Evolutionary conservation across 768 basidiomycete genomes (phyloP).

Genomic region (Tremella yokohamensis): DNA sequence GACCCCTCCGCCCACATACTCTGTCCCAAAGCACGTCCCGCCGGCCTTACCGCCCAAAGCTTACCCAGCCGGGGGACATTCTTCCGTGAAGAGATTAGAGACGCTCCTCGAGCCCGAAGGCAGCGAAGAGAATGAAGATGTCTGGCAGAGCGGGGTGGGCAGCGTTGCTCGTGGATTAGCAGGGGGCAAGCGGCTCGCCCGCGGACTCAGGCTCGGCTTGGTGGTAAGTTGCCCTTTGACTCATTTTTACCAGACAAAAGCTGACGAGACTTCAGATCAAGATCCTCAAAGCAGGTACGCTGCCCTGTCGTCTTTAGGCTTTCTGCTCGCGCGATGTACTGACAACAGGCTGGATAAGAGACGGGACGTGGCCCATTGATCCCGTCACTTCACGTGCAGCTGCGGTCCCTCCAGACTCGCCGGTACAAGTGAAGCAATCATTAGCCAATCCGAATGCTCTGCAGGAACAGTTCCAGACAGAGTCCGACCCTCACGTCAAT

Average conservation of each 20-base stretch:
- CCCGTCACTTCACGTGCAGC: conserved; percentile 25
- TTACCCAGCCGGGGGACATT: neutral
- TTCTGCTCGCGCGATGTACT: too few species aligned
- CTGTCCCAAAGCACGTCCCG: conserved; percentile 18
- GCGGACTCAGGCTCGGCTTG: conserved; percentile 32
- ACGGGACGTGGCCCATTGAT: conserved; percentile 43
- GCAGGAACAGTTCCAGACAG: too few species aligned
- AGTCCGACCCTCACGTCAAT: too few species aligned
- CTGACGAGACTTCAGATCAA: conserved; percentile 19
- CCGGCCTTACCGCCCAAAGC: conserved; percentile 12
- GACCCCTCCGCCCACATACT: conserved; percentile 14
- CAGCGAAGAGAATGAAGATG: conserved; percentile 27
- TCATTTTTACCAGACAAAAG: neutral
- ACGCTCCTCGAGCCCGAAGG: conserved; percentile 21
- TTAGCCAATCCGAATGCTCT: too few species aligned
- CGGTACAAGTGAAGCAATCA: conserved; percentile 1
- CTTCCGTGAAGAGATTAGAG: conserved; percentile 29
- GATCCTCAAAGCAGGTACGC: conserved; percentile 20
- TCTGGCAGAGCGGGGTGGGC: conserved; percentile 29
- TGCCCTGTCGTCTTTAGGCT: too few species aligned
- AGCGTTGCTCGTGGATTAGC: conserved; percentile 18
- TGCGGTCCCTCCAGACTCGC: conserved; percentile 24
- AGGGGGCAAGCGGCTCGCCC: conserved; percentile 26
- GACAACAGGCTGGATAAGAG: conserved; percentile 28
- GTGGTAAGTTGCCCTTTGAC: conserved; percentile 27